A percentile compares a stretch with the other conserved stretches of the same genome.
Evolutionary conservation across 129 eudicot species (phyloP).

Genomic region (Flaveria brownii): DNA sequence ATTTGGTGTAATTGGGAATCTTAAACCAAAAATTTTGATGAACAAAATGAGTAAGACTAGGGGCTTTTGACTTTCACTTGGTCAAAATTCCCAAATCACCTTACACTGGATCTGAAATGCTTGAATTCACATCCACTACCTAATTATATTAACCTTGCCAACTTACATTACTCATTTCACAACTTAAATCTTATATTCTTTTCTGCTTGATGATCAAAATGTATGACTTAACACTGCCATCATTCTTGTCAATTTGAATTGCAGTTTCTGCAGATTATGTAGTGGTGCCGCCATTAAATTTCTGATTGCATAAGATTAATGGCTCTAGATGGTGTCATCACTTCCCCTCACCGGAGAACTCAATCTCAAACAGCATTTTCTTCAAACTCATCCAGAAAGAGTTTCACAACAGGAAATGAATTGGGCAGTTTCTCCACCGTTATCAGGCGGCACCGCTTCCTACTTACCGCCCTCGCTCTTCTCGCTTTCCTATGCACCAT

Average conservation of each 20-base stretch:
- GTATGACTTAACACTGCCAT: background rate
- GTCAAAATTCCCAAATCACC: conserved; percentile 3
- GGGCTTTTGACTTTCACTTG: conserved; percentile 1
- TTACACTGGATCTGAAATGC: conserved; percentile 16
- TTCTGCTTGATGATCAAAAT: conserved; percentile 7
- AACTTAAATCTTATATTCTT: background rate
- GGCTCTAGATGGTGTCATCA: conserved; percentile 66
- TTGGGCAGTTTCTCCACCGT: conserved; percentile 69
- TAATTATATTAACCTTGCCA: conserved; percentile 6
- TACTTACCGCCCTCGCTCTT: conserved; percentile 77
- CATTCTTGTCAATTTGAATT: conserved; percentile 19
- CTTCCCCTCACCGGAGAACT: conserved; percentile 86
- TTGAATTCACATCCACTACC: background rate
- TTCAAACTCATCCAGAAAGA: conserved; percentile 49
- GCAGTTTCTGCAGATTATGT: conserved; percentile 37
- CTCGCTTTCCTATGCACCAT: conserved; percentile 72
- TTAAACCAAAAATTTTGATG: background rate
- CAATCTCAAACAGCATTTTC: conserved; percentile 58
- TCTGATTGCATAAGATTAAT: conserved; percentile 27
- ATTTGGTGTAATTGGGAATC: background rate
- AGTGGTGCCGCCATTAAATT: conserved; percentile 20
- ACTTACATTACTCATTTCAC: conserved; percentile 19
- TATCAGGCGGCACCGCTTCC: conserved; percentile 77
- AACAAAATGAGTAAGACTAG: background rate
- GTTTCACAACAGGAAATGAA: conserved; percentile 50